These are phyloP conservation scores for Cochliopodium minus DNA, from an alignment of 208 protist genomes.

Conservation along the genomic window DNA sequence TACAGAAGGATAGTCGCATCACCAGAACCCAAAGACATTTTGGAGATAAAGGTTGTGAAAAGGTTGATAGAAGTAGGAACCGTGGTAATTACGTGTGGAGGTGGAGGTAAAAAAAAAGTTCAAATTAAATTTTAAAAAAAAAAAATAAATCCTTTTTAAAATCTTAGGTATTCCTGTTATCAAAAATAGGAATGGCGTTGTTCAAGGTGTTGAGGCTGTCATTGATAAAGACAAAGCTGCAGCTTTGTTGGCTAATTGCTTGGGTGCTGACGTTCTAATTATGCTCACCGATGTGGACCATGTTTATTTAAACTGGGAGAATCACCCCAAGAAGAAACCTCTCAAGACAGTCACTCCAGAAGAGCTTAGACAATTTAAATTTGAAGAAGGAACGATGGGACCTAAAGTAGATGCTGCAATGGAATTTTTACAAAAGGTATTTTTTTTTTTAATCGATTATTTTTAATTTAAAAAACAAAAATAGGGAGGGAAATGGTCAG, in stretches of 20 bases:
- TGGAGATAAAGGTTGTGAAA: neutral
- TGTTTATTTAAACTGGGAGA: neutral
- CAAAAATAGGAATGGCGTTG: neutral
- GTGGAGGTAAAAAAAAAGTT: too few species aligned
- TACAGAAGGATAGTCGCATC: neutral
- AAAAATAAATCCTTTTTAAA: too few species aligned
- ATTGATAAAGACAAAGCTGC: neutral
- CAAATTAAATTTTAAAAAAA: too few species aligned
- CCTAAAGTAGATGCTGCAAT: neutral
- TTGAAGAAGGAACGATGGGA: neutral
- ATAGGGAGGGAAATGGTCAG: too few species aligned
- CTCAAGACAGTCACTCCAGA: neutral
- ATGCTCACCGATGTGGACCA: neutral
- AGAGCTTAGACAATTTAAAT: neutral
- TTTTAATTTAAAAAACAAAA: too few species aligned
- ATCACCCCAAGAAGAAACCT: neutral
- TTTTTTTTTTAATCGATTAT: too few species aligned
- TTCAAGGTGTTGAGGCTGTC: neutral
- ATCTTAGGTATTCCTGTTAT: neutral
- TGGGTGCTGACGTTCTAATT: neutral
- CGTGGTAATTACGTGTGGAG: neutral
- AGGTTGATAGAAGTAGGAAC: neutral
- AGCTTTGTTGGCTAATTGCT: neutral
- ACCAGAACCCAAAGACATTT: neutral
- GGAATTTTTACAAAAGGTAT: too few species aligned